phyloP scores from a whole-genome alignment of 257 asterid genomes.

The Solanum ahanhuiri region DNA sequence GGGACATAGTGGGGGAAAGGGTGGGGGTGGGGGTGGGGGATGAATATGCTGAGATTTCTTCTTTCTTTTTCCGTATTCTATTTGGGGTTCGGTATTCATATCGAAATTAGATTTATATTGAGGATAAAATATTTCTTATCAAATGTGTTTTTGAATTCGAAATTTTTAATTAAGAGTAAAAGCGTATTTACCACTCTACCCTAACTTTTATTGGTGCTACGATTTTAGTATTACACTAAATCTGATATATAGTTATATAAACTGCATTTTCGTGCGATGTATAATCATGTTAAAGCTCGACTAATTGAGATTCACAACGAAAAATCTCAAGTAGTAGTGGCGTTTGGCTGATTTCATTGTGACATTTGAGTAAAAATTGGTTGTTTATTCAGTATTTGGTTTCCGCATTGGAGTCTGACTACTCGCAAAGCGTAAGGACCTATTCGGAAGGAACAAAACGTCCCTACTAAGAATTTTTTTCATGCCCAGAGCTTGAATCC shows the following conservation, averaged over 20 bases:
- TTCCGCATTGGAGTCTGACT: not conserved
- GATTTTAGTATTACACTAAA: not conserved
- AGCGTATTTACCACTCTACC: no score
- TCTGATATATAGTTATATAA: no score
- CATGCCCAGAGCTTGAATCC: fast-evolving
- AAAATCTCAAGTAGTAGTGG: not conserved
- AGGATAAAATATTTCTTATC: no score
- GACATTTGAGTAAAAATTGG: no score
- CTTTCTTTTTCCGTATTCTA: not conserved
- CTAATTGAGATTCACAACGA: no score
- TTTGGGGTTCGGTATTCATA: no score
- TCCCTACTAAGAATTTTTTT: no score
- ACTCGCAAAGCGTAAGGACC: not conserved
- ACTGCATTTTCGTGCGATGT: not conserved
- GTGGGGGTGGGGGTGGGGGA: not conserved
- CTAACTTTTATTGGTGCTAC: no score
- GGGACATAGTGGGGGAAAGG: not conserved
- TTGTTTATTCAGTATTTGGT: not conserved
- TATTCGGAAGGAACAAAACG: no score
- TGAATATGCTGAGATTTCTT: not conserved
- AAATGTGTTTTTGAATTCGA: fast-evolving
- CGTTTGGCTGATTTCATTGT: not conserved
- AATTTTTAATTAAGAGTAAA: no score
- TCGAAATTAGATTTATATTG: fast-evolving
- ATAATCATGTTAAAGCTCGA: not conserved